Evolutionary conservation across 2,329 filamentous ascomycete genomes (phyloP).

Genomic region (Lasiodiplodia theobromae): DNA sequence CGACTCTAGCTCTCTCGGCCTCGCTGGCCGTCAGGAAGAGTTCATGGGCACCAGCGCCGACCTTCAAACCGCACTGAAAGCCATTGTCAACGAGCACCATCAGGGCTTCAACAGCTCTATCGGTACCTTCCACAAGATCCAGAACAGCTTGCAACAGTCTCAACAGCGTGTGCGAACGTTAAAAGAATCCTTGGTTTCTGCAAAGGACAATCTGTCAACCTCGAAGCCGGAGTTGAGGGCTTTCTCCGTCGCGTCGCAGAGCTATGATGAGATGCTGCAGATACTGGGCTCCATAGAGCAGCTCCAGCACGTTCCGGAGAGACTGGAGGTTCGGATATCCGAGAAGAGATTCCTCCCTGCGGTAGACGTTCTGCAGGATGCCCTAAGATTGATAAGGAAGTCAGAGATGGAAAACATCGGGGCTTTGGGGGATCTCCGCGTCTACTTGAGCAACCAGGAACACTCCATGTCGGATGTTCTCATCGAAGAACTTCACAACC

Average conservation of each 20-base stretch:
- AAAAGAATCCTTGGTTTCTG: slow-evolving; percentile 80
- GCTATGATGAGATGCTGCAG: slow-evolving; percentile 88
- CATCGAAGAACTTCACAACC: slow-evolving; percentile 96
- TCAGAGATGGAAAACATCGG: slow-evolving; percentile 92
- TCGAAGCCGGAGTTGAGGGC: slow-evolving; percentile 92
- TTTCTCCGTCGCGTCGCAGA: slow-evolving; percentile 84
- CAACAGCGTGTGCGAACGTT: slow-evolving; percentile 84
- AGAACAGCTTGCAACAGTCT: slow-evolving; percentile 86
- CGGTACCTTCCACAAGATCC: slow-evolving; percentile 98
- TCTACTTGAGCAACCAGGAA: slow-evolving; percentile 93
- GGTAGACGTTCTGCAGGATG: slow-evolving; percentile 89
- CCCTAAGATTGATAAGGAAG: slow-evolving; percentile 80
- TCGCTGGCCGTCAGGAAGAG: slow-evolving; percentile 84
- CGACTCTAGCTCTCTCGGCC: slow-evolving; percentile 90
- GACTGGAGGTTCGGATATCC: slow-evolving; percentile 91
- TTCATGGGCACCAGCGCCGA: slow-evolving; percentile 86
- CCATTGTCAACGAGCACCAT: slow-evolving; percentile 97
- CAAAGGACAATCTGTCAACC: slow-evolving; percentile 81
- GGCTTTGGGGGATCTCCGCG: slow-evolving; percentile 82
- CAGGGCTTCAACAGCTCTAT: slow-evolving; percentile 99
- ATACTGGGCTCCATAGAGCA: slow-evolving; percentile 77
- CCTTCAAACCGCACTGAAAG: slow-evolving; percentile 90
- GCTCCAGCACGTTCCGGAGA: slow-evolving; percentile 86
- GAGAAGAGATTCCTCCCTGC: slow-evolving; percentile 95
- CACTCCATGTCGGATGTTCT: slow-evolving; percentile 90